Conservation (phyloP, 306 rosid species). For the Gastrolobium villosum region DNA sequence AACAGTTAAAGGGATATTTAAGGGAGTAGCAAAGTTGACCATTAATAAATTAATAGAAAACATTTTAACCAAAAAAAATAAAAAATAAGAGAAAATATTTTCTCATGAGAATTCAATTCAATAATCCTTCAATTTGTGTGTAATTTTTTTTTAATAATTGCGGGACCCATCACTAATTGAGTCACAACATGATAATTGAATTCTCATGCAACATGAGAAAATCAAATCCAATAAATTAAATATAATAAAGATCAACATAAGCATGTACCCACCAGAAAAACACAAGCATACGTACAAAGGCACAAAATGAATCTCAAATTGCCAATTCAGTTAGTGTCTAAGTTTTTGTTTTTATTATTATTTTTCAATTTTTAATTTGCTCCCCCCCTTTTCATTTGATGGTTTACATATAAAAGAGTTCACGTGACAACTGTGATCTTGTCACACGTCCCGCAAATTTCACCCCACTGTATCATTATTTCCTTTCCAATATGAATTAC, state of each 20-base stretch:
- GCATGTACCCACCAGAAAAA: neutral
- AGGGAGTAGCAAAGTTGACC: neutral
- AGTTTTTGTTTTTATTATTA: neutral
- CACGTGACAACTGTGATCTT: slow-evolving; percentile 54
- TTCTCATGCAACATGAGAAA: too few species aligned
- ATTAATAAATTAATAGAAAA: too few species aligned
- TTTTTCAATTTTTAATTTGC: neutral
- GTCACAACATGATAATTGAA: too few species aligned
- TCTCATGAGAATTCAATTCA: too few species aligned
- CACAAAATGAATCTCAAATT: slow-evolving; percentile 19
- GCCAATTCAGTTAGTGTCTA: slow-evolving; percentile 3
- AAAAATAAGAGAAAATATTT: too few species aligned
- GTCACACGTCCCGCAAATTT: slow-evolving; percentile 30
- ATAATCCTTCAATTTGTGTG: too few species aligned
- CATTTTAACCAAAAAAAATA: too few species aligned
- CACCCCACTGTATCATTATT: neutral
- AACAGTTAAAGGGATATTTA: neutral
- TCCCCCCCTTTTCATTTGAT: neutral
- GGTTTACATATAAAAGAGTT: slow-evolving; percentile 11
- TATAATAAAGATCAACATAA: neutral
- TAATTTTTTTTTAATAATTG: too few species aligned
- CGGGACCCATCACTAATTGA: too few species aligned
- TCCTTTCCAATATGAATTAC: slow-evolving; percentile 39
- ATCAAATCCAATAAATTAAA: neutral
- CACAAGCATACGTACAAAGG: neutral